A percentile compares a stretch with the other conserved stretches of the same genome.
These are phyloP conservation scores for Pleurotus citrinopileatus DNA, from an alignment of 768 basidiomycete genomes.

Conservation along the genomic window DNA sequence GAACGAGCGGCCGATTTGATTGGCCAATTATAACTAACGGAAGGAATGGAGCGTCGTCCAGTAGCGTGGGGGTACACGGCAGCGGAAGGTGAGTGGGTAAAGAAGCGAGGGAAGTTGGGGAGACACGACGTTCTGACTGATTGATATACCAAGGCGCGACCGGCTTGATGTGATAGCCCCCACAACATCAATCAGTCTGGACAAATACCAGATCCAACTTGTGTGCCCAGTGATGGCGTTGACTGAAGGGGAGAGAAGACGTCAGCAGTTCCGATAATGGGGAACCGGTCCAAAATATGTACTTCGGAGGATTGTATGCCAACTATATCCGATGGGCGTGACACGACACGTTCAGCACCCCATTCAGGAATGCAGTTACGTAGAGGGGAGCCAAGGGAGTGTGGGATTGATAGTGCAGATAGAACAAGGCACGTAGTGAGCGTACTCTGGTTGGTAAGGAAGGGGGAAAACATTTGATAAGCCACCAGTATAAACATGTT, in stretches of 20 bases:
- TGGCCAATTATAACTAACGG: too few species aligned
- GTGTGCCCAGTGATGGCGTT: background rate
- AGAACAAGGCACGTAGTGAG: too few species aligned
- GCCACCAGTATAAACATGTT: background rate
- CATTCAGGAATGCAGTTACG: background rate
- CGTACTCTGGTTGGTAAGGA: too few species aligned
- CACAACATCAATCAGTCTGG: background rate
- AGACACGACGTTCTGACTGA: background rate
- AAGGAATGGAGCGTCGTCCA: too few species aligned
- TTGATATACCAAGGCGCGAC: background rate
- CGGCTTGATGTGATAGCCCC: background rate
- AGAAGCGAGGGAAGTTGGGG: background rate
- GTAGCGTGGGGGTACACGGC: too few species aligned
- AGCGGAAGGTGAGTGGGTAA: too few species aligned
- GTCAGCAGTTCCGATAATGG: background rate
- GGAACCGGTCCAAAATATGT: too few species aligned
- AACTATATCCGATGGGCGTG: background rate
- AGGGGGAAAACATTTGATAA: background rate
- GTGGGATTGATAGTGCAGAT: too few species aligned
- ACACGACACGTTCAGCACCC: background rate
- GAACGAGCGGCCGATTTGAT: too few species aligned
- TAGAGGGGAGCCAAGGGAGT: too few species aligned
- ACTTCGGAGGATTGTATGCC: background rate
- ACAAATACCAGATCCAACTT: background rate
- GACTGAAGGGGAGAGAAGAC: background rate